phyloP scores from a whole-genome alignment of 2,329 filamentous ascomycete species.

The Botrytis pseudocinerea region DNA sequence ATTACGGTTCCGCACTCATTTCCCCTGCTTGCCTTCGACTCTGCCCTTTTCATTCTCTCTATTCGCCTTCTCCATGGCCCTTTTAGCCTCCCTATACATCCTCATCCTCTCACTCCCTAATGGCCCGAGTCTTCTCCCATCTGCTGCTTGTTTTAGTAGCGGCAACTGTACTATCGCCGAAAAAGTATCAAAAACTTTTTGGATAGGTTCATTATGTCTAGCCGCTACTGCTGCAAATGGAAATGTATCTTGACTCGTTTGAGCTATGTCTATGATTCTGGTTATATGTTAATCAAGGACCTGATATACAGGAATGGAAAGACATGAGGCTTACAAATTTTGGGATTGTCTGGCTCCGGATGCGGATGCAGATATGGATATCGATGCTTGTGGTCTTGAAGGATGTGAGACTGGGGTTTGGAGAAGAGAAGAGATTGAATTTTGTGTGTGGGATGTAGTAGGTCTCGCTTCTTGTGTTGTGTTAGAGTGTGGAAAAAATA shows the following conservation, averaged over 20 bases:
- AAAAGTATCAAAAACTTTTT: conserved; percentile 51
- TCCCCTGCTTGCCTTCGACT: background rate
- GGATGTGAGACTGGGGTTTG: background rate
- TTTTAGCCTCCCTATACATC: conserved; percentile 45
- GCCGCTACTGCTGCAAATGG: conserved; percentile 50
- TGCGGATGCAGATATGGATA: conserved; percentile 7
- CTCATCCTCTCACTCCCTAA: conserved; percentile 46
- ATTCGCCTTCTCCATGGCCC: conserved; percentile 43
- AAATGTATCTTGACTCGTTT: conserved; percentile 50
- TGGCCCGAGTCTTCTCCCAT: conserved; percentile 46
- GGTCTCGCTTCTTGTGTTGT: background rate
- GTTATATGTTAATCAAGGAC: conserved; percentile 35
- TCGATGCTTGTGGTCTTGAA: conserved; percentile 15
- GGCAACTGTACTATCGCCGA: conserved; percentile 51
- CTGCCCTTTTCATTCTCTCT: background rate
- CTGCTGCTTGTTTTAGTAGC: conserved; percentile 48
- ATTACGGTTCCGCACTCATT: background rate
- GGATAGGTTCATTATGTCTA: conserved; percentile 46
- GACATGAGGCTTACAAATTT: conserved; percentile 32
- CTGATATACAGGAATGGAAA: conserved; percentile 3
- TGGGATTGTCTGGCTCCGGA: conserved; percentile 29
- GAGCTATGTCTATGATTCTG: conserved; percentile 51
- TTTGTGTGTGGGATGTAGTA: background rate
- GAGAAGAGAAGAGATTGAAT: background rate
- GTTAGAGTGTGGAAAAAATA: background rate